These are phyloP conservation scores for Dactylellina parvicollis DNA, from an alignment of 2,329 filamentous ascomycete species.

Conservation along the genomic window DNA sequence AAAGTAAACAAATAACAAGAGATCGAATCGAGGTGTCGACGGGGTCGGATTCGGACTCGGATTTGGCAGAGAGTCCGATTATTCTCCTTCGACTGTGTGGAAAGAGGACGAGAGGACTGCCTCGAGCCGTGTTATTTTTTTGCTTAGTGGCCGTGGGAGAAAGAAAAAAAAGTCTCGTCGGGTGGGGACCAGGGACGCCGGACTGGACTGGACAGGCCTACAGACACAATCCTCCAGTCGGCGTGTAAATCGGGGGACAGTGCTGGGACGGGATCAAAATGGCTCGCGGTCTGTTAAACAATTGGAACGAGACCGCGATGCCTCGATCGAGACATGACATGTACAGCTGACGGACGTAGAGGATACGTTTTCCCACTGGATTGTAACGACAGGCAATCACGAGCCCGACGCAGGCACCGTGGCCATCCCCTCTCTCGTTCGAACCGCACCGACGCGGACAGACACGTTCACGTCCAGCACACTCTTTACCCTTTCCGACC, in stretches of 20 bases:
- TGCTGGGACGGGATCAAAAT: background rate
- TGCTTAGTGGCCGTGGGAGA: slow-evolving; percentile 29
- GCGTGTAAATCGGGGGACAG: slow-evolving; percentile 19
- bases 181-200: slow-evolving; percentile 34
- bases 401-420: too few species aligned
- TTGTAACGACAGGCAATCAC: too few species aligned
- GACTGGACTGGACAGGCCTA: slow-evolving; percentile 15
- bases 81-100: background rate
- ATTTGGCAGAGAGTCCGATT: background rate
- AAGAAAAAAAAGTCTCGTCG: slow-evolving; percentile 39
- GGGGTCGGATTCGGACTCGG: too few species aligned
- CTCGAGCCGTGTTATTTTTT: slow-evolving; percentile 37
- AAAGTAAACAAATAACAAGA: slow-evolving; percentile 11
- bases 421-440: background rate
- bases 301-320: too few species aligned
- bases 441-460: slow-evolving; percentile 29
- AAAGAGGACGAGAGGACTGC: slow-evolving; percentile 13
- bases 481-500: background rate
- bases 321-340: too few species aligned
- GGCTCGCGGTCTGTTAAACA: too few species aligned
- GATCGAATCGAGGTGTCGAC: slow-evolving; percentile 1
- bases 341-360: background rate
- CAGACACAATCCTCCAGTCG: too few species aligned
- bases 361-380: too few species aligned
- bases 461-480: slow-evolving; percentile 18